Evolutionary conservation across 306 rosid species (phyloP), one percentile per base, ranked within the genome.

Genomic region (Dryas octopetala): DNA sequence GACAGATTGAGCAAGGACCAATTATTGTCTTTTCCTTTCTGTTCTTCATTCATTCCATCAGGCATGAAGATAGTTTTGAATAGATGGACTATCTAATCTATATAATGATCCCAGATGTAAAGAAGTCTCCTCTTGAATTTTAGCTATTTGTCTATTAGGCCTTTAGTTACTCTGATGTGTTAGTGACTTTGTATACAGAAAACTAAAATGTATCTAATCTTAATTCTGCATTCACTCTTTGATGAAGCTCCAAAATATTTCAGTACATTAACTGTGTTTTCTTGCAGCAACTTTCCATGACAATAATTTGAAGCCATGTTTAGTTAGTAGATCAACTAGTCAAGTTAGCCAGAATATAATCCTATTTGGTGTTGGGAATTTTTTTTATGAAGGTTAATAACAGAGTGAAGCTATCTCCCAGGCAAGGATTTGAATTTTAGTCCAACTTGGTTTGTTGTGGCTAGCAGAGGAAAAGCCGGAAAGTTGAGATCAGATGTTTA

Each of bases 281-380:
- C 50, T 7, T 50, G 13, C 49, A 5, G 15, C 60, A 62, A n/a
- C 26, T 26, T 59, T 48, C 23, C 32, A 9, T 74, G 83, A 79
- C n/a, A 14, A 45, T 80, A 74, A 61, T 46, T 1, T 77, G 15
- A 26, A 74, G 76, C 72, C 38, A 67, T 61, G 71, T 38, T 59
- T 52, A 49, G 72, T 57, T 69, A 64, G 52, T 72, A 32, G 74
- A 75, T 71, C 50, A 51, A 55, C 66, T 72, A 68, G 66, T 64
- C 26, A 79, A 48, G 13, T 40, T 32, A 38, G 54, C 15, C 43
- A 17, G 32, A 62, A 7, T 51, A 9, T 74, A 48, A 8, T 9
- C 52, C 26, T n/a, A n/a, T 32, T 41, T 62, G 70, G 70, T 70
- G 28, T n/a, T 16, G 10, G 10, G 65, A 17, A 43, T 16, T 9